Conservation (phyloP, 2,329 filamentous ascomycete genomes). For the Nemania diffusa region DNA sequence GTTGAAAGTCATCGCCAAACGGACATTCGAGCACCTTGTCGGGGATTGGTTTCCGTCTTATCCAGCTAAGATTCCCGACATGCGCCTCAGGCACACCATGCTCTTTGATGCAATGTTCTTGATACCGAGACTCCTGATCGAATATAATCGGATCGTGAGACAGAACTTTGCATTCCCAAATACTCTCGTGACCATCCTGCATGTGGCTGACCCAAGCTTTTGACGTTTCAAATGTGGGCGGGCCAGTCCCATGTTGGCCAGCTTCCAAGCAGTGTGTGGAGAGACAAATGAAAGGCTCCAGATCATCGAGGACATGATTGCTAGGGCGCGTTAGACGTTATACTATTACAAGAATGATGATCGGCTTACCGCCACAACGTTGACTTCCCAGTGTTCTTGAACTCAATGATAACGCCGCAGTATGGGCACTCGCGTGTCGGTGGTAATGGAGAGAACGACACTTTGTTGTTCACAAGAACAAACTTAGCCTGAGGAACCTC, state of each 20-base stretch:
- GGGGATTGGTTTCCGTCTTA: slow-evolving; percentile 13
- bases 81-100: slow-evolving; percentile 13
- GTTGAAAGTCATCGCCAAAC: slow-evolving; percentile 28
- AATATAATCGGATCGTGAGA: slow-evolving; percentile 17
- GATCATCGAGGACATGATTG: slow-evolving; percentile 23
- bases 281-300: slow-evolving; percentile 26
- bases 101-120: slow-evolving; percentile 14
- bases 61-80: slow-evolving; percentile 8
- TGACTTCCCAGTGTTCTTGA: not conserved
- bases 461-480: slow-evolving; percentile 17
- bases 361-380: slow-evolving; percentile 20
- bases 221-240: slow-evolving; percentile 23
- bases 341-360: slow-evolving; percentile 3
- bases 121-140: not conserved
- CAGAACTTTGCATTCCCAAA: slow-evolving; percentile 26
- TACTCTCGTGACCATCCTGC: slow-evolving; percentile 23
- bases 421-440: slow-evolving; percentile 9
- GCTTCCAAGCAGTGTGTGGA: slow-evolving; percentile 2
- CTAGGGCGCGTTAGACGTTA: not conserved
- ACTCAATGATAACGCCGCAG: slow-evolving; percentile 27
- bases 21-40: slow-evolving; percentile 21
- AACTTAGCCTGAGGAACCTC: slow-evolving; percentile 18
- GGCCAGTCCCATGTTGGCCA: slow-evolving; percentile 7
- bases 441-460: slow-evolving; percentile 24
- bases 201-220: slow-evolving; percentile 27